A percentile compares a stretch with the other conserved stretches of the same genome.
Conservation (phyloP, 306 rosid species). For the Rosa lucieae region DNA sequence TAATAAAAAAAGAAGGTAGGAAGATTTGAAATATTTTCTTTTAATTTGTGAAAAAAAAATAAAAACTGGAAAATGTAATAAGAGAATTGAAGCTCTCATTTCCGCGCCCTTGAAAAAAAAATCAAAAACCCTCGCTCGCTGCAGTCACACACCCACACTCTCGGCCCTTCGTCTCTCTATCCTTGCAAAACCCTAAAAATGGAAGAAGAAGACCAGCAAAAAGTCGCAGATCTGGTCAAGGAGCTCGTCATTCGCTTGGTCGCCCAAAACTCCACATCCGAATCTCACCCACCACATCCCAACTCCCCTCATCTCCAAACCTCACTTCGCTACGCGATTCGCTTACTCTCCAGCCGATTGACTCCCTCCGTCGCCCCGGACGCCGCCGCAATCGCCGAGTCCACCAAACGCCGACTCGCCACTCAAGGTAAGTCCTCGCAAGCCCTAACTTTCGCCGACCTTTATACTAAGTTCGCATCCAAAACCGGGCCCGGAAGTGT, state of each 20-base stretch:
- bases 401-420: conserved; percentile 89
- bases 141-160: neutral
- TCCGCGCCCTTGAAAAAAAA: conserved; percentile 9
- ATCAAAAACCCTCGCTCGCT: conserved; percentile 17
- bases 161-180: neutral
- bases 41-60: no score
- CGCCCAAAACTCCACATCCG: conserved; percentile 44
- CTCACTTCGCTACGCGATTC: conserved; percentile 80
- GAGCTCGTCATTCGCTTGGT: conserved; percentile 75
- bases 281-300: conserved; percentile 29
- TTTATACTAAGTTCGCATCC: conserved; percentile 69
- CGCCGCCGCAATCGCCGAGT: conserved; percentile 84
- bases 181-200: conserved; percentile 24
- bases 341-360: conserved; percentile 75
- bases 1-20: no score
- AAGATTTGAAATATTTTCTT: no score
- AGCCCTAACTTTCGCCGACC: conserved; percentile 89
- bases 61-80: no score
- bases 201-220: conserved; percentile 88
- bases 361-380: conserved; percentile 82
- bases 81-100: neutral
- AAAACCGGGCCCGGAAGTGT: conserved; percentile 69
- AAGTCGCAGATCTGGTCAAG: conserved; percentile 77
- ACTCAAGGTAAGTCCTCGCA: conserved; percentile 81
- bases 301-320: conserved; percentile 49